Base-by-base conservation (phyloP, 257 asterid genomes). In the Jaltomata sinuosa region DNA sequence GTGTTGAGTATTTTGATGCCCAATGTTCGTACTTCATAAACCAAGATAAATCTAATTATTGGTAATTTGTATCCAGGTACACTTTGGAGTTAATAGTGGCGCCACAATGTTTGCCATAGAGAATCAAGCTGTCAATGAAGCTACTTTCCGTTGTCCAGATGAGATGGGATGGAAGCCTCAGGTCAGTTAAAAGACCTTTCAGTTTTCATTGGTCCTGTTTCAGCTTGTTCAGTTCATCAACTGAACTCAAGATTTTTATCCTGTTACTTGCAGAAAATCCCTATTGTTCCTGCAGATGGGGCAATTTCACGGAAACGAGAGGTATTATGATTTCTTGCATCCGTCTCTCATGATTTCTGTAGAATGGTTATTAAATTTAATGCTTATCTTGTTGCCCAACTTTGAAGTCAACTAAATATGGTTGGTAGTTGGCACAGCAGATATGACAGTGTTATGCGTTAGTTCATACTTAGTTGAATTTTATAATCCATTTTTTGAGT, bases 101-200 rank as follows among this genome's bases (percentile, higher is more conserved):
- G 98, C 99, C 65, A 89, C 97, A 85, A 93, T 90, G 93, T 96
- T 96, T 92, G 98, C 98, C 68, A 85, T 96, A 84, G 99, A 96
- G 94, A 88, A 87, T 72, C 97, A 93, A 85, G 99, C 98, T 29
- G 91, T 92, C 87, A 96, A 96, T 86, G 99, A 96, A 92, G 99
- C 99, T 83, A 96, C 98, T 8, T 96, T 96, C 83, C 97, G 99
- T 65, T 96, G 99, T 88, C 97, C 99, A 11, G 99, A 96, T 88
- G 98, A 96, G 89, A 89, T 96, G 98, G 99, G 99, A 83, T 96
- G 99, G 99, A 96, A 96, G 90, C 99, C 99, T 85, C 98, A 96
- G 94, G 99, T 96, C 47, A 36, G 88, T 59, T 62, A 29, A 40
- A 16, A 4, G 47, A 47, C 6, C 29, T 38, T 65, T 3, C 21